Evolutionary conservation across 352 stramenopile genomes (phyloP), one percentile per base, ranked within the genome.

Genomic region (Phytopythium sindhum): DNA sequence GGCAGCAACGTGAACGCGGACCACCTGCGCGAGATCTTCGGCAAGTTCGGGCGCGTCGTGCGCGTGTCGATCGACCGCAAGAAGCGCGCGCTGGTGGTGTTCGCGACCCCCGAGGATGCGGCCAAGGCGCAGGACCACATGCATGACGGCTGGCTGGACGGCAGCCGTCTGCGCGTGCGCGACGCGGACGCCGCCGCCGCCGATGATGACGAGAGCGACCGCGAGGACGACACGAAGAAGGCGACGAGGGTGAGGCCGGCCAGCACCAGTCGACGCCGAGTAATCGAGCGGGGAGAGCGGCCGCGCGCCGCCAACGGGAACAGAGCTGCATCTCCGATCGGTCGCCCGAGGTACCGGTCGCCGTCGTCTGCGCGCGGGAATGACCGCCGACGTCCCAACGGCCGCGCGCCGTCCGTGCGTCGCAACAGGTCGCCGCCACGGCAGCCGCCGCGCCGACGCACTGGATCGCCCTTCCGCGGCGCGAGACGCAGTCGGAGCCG

Each of bases 131-230:
- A 82, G 54, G 62, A 81, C 29, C 84, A 94, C 73, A 89, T 96
- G 82, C 72, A 96, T 65, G 82, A 96, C 59, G 87, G 87, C 21
- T 93, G 86, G 84, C 70, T 96, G 52, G 87, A 96, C 63, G 87
- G 86, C 29, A 88, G 78, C 62, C 90, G 89, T 60, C 63, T 96
- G 48, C 77, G 77, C 61, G 87, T 96, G 51, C 63, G 77, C 17
- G 63, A 66, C 23, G 66, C 67, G 4, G 60, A 35, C 0, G 26
- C 67, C 11, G 72, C 67, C 17, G 35, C 37, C 0, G 64, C 70
- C 1, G 41, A 53, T 44, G 64, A 59, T n/a, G 28, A 28, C 8
- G 45, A 31, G 23, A 28, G n/a, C 45, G 45, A 31, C 23, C 23
- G 45, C 23, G 9, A 42, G 47, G 21, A 50, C 42, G 8, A 10